Base-by-base conservation (phyloP, 2,329 filamentous ascomycete genomes). In the Colletotrichum godetiae region DNA sequence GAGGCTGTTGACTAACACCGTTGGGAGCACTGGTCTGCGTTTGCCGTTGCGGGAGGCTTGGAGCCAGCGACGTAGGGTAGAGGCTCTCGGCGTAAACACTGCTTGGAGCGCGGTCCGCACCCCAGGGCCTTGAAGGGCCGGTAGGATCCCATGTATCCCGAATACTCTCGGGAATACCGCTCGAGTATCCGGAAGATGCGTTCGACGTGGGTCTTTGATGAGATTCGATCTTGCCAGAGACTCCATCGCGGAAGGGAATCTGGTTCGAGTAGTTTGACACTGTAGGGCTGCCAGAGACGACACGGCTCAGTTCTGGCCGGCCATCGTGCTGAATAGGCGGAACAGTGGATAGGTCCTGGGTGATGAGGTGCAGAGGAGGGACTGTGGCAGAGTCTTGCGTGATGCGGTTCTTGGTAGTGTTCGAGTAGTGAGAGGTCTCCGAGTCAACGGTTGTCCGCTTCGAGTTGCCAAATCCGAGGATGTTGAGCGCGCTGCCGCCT, bases 381-480 rank as follows among this genome's bases (percentile, higher is more conserved):
- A 94, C 89, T 0, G 92, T 90, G 24, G 90, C 90, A n/a, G 92
- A 93, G 75, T 92, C 88, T 75, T 92, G 91, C 1, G 90, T 93
- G 56, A 86, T 85, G 69, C 89, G 86, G 74, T 83, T 81, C 64
- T 80, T 79, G 60, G 52, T 4, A 15, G 52, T 29, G 59, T 84
- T 83, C 1, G 89, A 89, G 79, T 92, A 92, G 27, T 83, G 85
- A 63, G 90, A 91, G 79, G 89, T 88, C 62, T 91, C 89, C 4
- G 88, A 91, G 24, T 80, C 84, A n/a, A 86, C 84, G 0, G 89
- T 92, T 42, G 83, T 82, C 75, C 88, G 81, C 78, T 87, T 84
- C 46, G 84, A 79, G 75, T 79, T 80, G 15, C 89, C 90, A 65
- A 91, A 89, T 15, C 90, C 91, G 8, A 93, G 84, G 29, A 92